phyloP scores from a whole-genome alignment of 306 rosid genomes.

The Erythrophleum fordii region DNA sequence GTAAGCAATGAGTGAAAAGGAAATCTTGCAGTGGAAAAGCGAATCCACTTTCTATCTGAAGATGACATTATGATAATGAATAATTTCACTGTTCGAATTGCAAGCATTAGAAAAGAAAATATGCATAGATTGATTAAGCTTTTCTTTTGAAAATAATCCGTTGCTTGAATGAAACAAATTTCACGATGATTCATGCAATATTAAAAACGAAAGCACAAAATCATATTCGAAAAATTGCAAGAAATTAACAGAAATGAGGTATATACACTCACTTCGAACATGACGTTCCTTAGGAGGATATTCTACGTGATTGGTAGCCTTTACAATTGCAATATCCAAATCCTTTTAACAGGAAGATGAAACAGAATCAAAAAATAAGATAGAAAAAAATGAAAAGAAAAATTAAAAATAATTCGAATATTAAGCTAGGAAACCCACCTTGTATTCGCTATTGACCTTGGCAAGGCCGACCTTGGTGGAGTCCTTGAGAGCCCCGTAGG shows the following conservation, averaged over 20 bases:
- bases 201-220: background rate
- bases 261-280: slow-evolving; percentile 74
- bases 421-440: slow-evolving; percentile 51
- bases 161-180: slow-evolving; percentile 14
- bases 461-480: slow-evolving; percentile 98
- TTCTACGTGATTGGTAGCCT: slow-evolving; percentile 95
- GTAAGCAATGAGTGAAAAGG: background rate
- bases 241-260: background rate
- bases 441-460: slow-evolving; percentile 95
- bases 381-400: background rate
- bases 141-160: background rate
- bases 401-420: background rate
- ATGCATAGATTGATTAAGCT: background rate
- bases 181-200: background rate
- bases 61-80: background rate
- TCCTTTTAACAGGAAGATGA: slow-evolving; percentile 58
- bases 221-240: background rate
- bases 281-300: slow-evolving; percentile 97
- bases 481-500: slow-evolving; percentile 96
- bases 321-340: slow-evolving; percentile 92
- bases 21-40: slow-evolving; percentile 22
- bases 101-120: slow-evolving; percentile 3
- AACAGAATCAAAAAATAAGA: slow-evolving; percentile 10
- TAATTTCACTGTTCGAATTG: background rate
- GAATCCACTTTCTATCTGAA: background rate